phyloP scores from a whole-genome alignment of 2,329 filamentous ascomycete species.

The Nemania abortiva region DNA sequence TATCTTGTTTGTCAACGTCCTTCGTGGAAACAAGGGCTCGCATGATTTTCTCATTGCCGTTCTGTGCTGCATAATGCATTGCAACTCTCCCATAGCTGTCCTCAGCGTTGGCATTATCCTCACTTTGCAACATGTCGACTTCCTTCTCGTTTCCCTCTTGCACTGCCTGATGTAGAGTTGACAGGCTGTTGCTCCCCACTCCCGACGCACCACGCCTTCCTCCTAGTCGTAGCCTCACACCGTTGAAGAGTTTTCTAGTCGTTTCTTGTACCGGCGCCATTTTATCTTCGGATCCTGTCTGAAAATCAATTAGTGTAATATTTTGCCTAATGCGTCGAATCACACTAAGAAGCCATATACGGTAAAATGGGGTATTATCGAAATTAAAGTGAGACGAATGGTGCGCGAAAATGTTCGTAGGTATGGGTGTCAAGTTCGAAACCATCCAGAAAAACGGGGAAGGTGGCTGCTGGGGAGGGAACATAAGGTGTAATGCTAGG shows the following conservation, averaged over 20 bases:
- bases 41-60: slow-evolving; percentile 12
- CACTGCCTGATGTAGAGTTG: slow-evolving; percentile 13
- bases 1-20: slow-evolving; percentile 11
- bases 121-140: not conserved
- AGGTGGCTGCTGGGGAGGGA: too few species aligned
- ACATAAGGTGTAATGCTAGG: too few species aligned
- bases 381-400: too few species aligned
- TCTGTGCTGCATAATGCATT: slow-evolving; percentile 21
- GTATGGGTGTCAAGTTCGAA: too few species aligned
- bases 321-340: too few species aligned
- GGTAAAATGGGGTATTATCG: too few species aligned
- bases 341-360: too few species aligned
- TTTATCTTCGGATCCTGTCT: not conserved
- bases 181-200: not conserved
- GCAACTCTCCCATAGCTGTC: slow-evolving; percentile 24
- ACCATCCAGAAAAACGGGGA: too few species aligned
- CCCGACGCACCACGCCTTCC: not conserved
- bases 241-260: not conserved
- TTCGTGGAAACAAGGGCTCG: not conserved
- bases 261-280: not conserved
- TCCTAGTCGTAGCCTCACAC: not conserved
- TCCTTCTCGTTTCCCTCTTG: not conserved
- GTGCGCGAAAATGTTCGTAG: too few species aligned
- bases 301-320: too few species aligned
- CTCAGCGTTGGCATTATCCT: not conserved